phyloP scores from a whole-genome alignment of 495 filamentous ascomycete genomes.

The Podospora comata region DNA sequence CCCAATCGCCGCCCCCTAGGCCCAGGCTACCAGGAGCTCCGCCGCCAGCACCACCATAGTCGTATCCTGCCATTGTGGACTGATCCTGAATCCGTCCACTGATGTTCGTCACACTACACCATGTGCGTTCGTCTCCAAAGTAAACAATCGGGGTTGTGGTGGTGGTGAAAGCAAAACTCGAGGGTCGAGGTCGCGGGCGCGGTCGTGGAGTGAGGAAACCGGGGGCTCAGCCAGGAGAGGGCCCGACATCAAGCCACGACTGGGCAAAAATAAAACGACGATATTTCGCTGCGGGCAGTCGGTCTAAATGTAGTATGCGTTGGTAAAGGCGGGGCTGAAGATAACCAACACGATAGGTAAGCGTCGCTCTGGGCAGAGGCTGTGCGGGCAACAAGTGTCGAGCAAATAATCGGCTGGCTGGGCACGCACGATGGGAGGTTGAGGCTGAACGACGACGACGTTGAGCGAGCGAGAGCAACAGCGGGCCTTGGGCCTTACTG shows the following conservation, averaged over 20 bases:
- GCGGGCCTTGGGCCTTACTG: neutral
- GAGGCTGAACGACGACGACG: conserved; percentile 18
- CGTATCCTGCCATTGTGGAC: conserved; percentile 31
- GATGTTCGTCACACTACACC: conserved; percentile 21
- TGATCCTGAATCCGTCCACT: conserved; percentile 24
- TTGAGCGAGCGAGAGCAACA: neutral
- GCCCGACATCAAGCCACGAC: conserved; percentile 12
- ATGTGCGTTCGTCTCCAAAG: conserved; percentile 14
- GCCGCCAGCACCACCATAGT: conserved; percentile 19
- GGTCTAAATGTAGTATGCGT: conserved; percentile 10
- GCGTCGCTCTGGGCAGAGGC: conserved; percentile 13
- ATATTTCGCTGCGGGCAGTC: neutral
- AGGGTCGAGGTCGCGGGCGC: conserved; percentile 4
- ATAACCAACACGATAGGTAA: conserved; percentile 13
- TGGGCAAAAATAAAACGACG: neutral
- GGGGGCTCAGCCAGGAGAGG: conserved; percentile 11
- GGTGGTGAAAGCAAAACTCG: conserved; percentile 8
- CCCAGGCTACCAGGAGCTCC: conserved; percentile 15
- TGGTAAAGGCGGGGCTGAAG: conserved; percentile 6
- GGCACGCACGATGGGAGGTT: conserved; percentile 11
- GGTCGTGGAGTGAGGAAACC: neutral
- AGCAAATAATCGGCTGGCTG: conserved; percentile 11
- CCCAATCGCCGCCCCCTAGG: conserved; percentile 26
- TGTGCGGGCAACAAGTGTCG: conserved; percentile 11
- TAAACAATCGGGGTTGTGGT: conserved; percentile 2